Conservation (phyloP, 352 stramenopile genomes). For the Phytopythium kandeliae region DNA sequence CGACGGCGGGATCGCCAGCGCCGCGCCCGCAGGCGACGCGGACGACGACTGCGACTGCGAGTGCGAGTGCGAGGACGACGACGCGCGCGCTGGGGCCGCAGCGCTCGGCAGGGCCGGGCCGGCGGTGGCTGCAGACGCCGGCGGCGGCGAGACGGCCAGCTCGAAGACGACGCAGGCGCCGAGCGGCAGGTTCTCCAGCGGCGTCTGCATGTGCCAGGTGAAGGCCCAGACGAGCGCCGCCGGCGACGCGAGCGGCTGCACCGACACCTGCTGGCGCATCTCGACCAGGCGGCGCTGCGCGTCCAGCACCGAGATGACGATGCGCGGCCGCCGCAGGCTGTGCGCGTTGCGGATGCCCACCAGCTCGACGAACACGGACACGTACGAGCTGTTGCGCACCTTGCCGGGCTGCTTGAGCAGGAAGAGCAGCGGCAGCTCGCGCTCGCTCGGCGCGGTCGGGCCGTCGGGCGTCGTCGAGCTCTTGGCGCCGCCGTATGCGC, state of each 20-base stretch:
- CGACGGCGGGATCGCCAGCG: constrained; percentile 15
- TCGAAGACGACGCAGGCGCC: constrained; percentile 69
- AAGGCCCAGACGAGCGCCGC: constrained; percentile 75
- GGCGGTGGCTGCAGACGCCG: neutral
- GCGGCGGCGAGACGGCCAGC: constrained; percentile 37
- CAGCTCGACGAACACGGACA: constrained; percentile 77
- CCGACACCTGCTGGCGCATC: constrained; percentile 70
- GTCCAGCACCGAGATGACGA: constrained; percentile 71
- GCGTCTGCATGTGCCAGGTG: constrained; percentile 92
- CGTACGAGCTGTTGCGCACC: constrained; percentile 74
- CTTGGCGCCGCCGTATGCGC: constrained; percentile 3
- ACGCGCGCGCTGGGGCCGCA: constrained; percentile 40
- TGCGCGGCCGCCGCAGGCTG: constrained; percentile 47
- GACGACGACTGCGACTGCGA: constrained; percentile 28
- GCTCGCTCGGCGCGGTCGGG: constrained; percentile 8
- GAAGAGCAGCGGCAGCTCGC: constrained; percentile 48
- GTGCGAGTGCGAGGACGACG: constrained; percentile 9
- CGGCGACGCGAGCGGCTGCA: constrained; percentile 50
- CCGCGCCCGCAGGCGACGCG: constrained; percentile 8
- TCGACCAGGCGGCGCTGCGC: constrained; percentile 61
- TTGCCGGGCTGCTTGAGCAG: constrained; percentile 68
- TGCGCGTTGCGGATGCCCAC: constrained; percentile 48
- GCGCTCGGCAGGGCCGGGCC: neutral
- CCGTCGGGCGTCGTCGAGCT: constrained; percentile 7
- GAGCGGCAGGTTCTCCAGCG: constrained; percentile 87